Percentiles rank a stretch among this genome's conserved stretches.
phyloP scores from a whole-genome alignment of 1,139 yeast genomes.

The Pneumocystis jirovecii region DNA sequence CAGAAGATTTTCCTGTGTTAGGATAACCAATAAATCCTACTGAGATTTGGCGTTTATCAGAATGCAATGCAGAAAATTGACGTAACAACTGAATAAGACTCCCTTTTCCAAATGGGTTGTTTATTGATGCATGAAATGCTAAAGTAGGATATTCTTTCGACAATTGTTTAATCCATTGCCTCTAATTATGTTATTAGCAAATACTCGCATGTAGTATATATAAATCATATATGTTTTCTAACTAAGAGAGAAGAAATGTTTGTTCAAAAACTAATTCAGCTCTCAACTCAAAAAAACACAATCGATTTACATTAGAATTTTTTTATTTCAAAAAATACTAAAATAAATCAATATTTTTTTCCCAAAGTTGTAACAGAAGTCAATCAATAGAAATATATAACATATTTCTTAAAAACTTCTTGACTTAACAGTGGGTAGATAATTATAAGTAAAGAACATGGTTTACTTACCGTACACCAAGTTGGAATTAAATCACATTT shows the following conservation, averaged over 20 bases:
- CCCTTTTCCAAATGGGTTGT: constrained; percentile 95
- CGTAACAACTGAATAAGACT: constrained; percentile 82
- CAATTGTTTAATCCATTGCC: constrained; percentile 95
- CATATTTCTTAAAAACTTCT: constrained; percentile 18
- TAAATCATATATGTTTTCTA: constrained; percentile 24
- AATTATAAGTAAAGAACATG: constrained; percentile 21
- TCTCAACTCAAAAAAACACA: constrained; percentile 11
- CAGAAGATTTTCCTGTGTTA: constrained; percentile 91
- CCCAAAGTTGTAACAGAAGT: constrained; percentile 95
- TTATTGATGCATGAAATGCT: constrained; percentile 96
- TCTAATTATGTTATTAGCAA: constrained; percentile 34
- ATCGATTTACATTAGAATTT: constrained; percentile 18
- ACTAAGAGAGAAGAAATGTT: constrained; percentile 24
- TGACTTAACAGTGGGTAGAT: constrained; percentile 34
- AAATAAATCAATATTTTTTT: constrained; percentile 48
- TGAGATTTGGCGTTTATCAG: constrained; percentile 88
- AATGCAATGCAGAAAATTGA: constrained; percentile 79
- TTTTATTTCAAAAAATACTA: constrained; percentile 5
- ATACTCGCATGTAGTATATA: constrained; percentile 10
- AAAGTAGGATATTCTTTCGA: constrained; percentile 86
- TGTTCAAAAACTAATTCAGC: neutral
- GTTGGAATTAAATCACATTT: constrained; percentile 98
- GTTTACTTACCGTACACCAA: constrained; percentile 92
- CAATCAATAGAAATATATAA: constrained; percentile 25
- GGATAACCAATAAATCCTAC: constrained; percentile 97